Evolutionary conservation across 1,284 basidiomycete species (phyloP).

Genomic region (Volvariella surrecta): DNA sequence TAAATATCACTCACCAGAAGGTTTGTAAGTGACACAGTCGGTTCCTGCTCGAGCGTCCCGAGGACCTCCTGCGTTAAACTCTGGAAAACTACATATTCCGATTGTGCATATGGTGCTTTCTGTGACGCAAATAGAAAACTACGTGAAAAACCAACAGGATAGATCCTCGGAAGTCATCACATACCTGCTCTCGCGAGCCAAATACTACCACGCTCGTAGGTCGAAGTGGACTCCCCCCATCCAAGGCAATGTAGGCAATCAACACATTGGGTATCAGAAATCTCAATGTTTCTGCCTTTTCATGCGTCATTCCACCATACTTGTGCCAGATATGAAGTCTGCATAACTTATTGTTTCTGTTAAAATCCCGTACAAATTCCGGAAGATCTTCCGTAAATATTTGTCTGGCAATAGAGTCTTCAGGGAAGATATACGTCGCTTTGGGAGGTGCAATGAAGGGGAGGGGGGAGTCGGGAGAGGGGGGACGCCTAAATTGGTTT

Average conservation of each 20-base stretch:
- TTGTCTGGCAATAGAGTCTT: slow-evolving; percentile 23
- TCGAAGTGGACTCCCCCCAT: slow-evolving; percentile 27
- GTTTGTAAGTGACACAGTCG: slow-evolving; percentile 38
- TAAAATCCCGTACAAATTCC: slow-evolving; percentile 46
- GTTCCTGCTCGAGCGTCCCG: slow-evolving; percentile 45
- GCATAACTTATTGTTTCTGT: slow-evolving; percentile 22
- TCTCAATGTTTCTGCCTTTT: slow-evolving; percentile 34
- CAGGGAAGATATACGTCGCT: slow-evolving; percentile 4
- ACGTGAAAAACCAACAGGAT: neutral
- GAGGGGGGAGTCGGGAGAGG: slow-evolving; percentile 52
- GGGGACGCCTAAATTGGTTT: slow-evolving; percentile 30
- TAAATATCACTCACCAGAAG: slow-evolving; percentile 30
- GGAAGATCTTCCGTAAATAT: slow-evolving; percentile 35
- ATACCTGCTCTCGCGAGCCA: slow-evolving; percentile 59
- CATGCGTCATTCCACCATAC: slow-evolving; percentile 13
- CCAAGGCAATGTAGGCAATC: slow-evolving; percentile 46
- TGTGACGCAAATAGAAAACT: slow-evolving; percentile 16
- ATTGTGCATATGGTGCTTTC: slow-evolving; percentile 62
- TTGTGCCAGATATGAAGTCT: slow-evolving; percentile 46
- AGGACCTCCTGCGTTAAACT: slow-evolving; percentile 57
- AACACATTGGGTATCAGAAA: slow-evolving; percentile 54
- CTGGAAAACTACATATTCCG: slow-evolving; percentile 54
- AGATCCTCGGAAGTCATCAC: slow-evolving; percentile 11
- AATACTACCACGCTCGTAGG: slow-evolving; percentile 56
- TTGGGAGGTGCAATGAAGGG: slow-evolving; percentile 30